Evolutionary conservation across 179 eudicot species (phyloP).

Genomic region (Spinacia oleracea): DNA sequence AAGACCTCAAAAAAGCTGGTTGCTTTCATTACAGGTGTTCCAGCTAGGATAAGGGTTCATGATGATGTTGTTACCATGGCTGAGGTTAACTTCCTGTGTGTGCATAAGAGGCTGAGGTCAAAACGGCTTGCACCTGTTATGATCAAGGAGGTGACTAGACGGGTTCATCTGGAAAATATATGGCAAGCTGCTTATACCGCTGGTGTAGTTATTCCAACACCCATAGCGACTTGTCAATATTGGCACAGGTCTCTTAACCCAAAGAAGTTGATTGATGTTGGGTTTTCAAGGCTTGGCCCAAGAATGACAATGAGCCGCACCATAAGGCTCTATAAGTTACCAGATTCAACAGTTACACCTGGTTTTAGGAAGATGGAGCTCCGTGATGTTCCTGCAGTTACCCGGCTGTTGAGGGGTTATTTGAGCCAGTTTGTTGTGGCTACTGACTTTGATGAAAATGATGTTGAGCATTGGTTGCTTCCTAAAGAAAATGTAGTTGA

Average conservation of each 20-base stretch:
- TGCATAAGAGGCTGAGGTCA: conserved; percentile 74
- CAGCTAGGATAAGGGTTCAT: conserved; percentile 58
- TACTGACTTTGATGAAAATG: conserved; percentile 68
- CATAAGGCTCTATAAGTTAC: conserved; percentile 70
- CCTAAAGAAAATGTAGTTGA: conserved; percentile 64
- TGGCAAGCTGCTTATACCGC: conserved; percentile 90
- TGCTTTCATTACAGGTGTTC: conserved; percentile 71
- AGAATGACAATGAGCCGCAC: conserved; percentile 84
- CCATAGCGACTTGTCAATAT: conserved; percentile 66
- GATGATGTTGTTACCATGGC: conserved; percentile 63
- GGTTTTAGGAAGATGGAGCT: conserved; percentile 80
- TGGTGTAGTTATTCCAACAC: conserved; percentile 73
- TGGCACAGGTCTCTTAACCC: conserved; percentile 77
- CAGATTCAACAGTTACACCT: conserved; percentile 62
- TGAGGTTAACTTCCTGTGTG: conserved; percentile 74
- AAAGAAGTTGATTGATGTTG: conserved; percentile 75
- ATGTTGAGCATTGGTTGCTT: conserved; percentile 80
- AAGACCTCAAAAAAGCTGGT: conserved; percentile 65
- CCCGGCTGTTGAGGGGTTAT: conserved; percentile 61
- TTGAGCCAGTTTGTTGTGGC: conserved; percentile 59
- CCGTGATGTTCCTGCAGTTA: conserved; percentile 73
- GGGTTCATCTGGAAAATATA: conserved; percentile 70
- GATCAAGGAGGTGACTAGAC: conserved; percentile 80
- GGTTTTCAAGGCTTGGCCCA: conserved; percentile 72
- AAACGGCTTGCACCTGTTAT: conserved; percentile 76